Evolutionary conservation across 2,329 filamentous ascomycete species (phyloP).

Genomic region (Trichophyton equinum): DNA sequence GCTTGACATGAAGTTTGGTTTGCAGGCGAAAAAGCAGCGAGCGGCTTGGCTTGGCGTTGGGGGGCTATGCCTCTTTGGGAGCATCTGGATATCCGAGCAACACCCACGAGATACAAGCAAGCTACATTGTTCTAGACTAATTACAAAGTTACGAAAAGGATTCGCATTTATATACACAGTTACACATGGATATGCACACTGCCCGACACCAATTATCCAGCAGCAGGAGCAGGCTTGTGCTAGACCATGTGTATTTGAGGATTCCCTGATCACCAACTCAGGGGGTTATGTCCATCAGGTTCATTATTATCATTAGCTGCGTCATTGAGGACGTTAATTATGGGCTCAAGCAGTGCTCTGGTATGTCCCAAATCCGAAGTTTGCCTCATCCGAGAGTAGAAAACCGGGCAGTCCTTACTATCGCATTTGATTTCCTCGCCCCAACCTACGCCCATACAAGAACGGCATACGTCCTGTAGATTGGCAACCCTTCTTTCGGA

Average conservation of each 20-base stretch:
- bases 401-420: conserved; percentile 84
- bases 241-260: no score
- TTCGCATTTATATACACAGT: no score
- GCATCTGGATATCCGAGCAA: background rate
- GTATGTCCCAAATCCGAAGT: conserved; percentile 27
- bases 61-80: background rate
- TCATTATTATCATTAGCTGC: background rate
- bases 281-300: background rate
- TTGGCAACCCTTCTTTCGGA: conserved; percentile 54
- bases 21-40: background rate
- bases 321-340: conserved; percentile 26
- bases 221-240: no score
- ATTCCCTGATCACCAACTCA: background rate
- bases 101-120: background rate
- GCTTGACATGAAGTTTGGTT: background rate
- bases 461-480: conserved; percentile 61
- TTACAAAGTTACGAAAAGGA: no score
- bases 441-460: conserved; percentile 61
- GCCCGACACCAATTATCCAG: no score
- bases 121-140: background rate
- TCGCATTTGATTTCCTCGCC: conserved; percentile 74
- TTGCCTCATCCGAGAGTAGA: conserved; percentile 47
- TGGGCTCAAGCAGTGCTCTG: conserved; percentile 25
- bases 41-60: background rate
- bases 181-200: no score